Evolutionary conservation across 129 eudicot genomes (phyloP).

Genomic region (Cynara cardunculus): DNA sequence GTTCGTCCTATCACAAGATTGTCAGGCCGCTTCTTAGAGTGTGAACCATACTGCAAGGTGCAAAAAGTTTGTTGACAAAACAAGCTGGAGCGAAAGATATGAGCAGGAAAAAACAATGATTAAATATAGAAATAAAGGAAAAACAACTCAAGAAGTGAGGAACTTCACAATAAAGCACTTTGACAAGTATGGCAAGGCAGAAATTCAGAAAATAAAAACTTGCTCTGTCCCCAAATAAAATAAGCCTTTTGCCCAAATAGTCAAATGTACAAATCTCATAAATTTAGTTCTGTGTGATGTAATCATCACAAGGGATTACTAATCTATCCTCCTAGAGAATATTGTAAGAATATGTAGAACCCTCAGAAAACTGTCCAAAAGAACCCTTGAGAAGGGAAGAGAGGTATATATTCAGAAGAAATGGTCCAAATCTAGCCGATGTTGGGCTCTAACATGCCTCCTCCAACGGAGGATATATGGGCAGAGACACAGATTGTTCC

Average conservation of each 20-base stretch:
- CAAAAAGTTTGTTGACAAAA: neutral
- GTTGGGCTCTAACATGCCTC: too few species aligned
- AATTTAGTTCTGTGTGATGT: neutral
- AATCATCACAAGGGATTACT: neutral
- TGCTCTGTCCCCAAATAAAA: neutral
- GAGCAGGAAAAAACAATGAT: neutral
- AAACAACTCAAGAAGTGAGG: neutral
- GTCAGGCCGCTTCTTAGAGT: slow-evolving; percentile 92
- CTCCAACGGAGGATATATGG: too few species aligned
- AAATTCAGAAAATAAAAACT: neutral
- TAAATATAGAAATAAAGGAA: neutral
- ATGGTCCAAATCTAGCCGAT: too few species aligned
- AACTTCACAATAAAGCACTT: neutral
- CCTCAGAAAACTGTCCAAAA: too few species aligned
- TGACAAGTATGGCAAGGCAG: neutral
- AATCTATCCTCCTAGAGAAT: neutral
- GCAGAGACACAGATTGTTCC: too few species aligned
- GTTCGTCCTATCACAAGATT: slow-evolving; percentile 88
- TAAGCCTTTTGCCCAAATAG: neutral
- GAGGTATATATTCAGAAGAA: too few species aligned
- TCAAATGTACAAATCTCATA: neutral
- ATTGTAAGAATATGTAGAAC: too few species aligned
- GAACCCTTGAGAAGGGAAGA: too few species aligned
- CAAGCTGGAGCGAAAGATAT: neutral
- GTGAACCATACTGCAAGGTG: slow-evolving; percentile 77